Conservation (phyloP, 768 basidiomycete species). For the Naganishia vaughanmartiniae region DNA sequence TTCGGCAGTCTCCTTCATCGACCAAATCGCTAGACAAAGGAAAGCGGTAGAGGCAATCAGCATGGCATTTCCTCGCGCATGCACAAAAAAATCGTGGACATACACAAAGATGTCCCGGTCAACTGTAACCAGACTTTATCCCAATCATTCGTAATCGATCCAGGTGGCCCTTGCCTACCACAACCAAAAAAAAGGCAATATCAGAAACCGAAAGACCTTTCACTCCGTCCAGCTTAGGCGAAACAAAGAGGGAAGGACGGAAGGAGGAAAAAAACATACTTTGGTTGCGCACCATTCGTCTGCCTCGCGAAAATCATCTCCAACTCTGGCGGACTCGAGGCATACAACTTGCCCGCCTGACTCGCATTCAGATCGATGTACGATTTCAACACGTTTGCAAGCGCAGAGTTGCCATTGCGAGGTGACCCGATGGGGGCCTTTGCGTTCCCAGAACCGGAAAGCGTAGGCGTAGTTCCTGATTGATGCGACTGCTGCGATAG, state of each 20-base stretch:
- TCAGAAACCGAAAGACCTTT: background rate
- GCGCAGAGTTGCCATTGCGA: constrained; percentile 25
- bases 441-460: background rate
- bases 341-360: constrained; percentile 50
- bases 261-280: constrained; percentile 33
- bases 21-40: constrained; percentile 45
- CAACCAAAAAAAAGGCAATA: background rate
- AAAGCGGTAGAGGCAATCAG: constrained; percentile 17
- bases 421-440: background rate
- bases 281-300: constrained; percentile 49
- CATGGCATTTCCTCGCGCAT: background rate
- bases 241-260: too few relatives aligned
- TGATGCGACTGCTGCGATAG: background rate
- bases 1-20: constrained; percentile 52
- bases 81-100: constrained; percentile 14
- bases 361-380: constrained; percentile 45
- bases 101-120: constrained; percentile 51
- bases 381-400: constrained; percentile 32
- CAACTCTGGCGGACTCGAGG: constrained; percentile 49
- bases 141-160: constrained; percentile 51
- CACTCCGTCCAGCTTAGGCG: constrained; percentile 26
- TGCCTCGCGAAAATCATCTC: constrained; percentile 52
- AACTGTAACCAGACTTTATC: constrained; percentile 52
- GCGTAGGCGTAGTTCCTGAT: background rate
- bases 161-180: constrained; percentile 46